phyloP scores from a whole-genome alignment of 1,284 basidiomycete genomes.

The Ganoderma multipileum region DNA sequence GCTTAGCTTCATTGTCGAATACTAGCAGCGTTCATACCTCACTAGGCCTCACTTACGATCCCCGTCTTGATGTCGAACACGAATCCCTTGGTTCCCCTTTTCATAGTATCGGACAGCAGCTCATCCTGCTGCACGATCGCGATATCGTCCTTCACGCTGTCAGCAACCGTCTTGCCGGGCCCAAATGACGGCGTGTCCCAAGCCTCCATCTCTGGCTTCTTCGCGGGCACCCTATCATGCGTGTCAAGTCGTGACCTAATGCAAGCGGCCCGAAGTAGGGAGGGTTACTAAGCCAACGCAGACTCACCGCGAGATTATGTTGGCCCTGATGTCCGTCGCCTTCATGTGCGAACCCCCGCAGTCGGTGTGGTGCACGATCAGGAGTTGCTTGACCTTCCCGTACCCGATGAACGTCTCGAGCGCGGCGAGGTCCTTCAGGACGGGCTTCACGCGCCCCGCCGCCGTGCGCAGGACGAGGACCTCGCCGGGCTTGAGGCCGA shows the following conservation, averaged over 20 bases:
- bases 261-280: not conserved
- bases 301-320: not conserved
- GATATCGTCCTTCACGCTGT: not conserved
- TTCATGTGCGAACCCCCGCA: not conserved
- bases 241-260: not conserved
- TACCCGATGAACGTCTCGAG: constrained; percentile 1
- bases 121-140: not conserved
- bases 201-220: not conserved
- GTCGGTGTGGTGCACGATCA: constrained; percentile 4
- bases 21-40: not conserved
- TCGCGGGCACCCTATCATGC: not conserved
- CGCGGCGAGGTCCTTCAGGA: not conserved
- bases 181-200: not conserved
- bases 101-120: not conserved
- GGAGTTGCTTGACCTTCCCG: not conserved
- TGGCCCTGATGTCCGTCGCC: not conserved
- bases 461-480: not conserved
- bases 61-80: not conserved
- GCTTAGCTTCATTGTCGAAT: too few relatives aligned
- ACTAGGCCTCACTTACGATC: not conserved
- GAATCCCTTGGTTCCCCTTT: not conserved
- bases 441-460: not conserved
- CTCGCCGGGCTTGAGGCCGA: not conserved
- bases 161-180: not conserved
- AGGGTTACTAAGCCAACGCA: too few relatives aligned